phyloP scores from a whole-genome alignment of 495 filamentous ascomycete species.

The Penicillium pancosmium region DNA sequence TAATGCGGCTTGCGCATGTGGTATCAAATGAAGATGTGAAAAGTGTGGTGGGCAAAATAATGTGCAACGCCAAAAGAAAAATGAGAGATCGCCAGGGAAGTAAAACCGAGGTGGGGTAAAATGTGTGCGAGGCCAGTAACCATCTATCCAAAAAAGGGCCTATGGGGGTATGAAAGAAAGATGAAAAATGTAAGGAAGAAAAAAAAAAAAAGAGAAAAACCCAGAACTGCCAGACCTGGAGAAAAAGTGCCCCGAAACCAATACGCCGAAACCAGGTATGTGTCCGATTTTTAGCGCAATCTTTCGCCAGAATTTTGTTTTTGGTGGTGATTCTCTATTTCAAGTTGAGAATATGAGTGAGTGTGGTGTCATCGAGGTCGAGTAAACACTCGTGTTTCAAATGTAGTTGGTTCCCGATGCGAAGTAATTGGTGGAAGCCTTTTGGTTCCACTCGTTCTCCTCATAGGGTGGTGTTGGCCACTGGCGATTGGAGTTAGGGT shows the following conservation, averaged over 20 bases:
- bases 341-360: conserved; percentile 21
- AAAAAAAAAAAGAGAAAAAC: conserved; percentile 19
- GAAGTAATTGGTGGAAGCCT: conserved; percentile 70
- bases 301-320: conserved; percentile 31
- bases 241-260: conserved; percentile 36
- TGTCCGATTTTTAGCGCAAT: conserved; percentile 29
- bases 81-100: conserved; percentile 30
- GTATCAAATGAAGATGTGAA: conserved; percentile 30
- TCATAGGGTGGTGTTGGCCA: conserved; percentile 97
- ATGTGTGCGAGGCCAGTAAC: conserved; percentile 43
- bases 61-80: conserved; percentile 34
- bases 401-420: conserved; percentile 58
- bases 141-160: conserved; percentile 43
- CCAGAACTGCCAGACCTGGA: conserved; percentile 30
- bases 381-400: conserved; percentile 28
- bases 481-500: conserved; percentile 63
- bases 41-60: conserved; percentile 21
- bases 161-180: conserved; percentile 46
- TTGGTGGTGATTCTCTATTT: conserved; percentile 17
- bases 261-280: conserved; percentile 41
- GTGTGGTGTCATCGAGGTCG: conserved; percentile 17
- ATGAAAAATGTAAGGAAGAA: conserved; percentile 23
- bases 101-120: neutral
- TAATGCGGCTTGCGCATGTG: conserved; percentile 41
- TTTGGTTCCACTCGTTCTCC: conserved; percentile 86